Evolutionary conservation across 495 filamentous ascomycete genomes (phyloP).

Genomic region (Penicillium coffeae): DNA sequence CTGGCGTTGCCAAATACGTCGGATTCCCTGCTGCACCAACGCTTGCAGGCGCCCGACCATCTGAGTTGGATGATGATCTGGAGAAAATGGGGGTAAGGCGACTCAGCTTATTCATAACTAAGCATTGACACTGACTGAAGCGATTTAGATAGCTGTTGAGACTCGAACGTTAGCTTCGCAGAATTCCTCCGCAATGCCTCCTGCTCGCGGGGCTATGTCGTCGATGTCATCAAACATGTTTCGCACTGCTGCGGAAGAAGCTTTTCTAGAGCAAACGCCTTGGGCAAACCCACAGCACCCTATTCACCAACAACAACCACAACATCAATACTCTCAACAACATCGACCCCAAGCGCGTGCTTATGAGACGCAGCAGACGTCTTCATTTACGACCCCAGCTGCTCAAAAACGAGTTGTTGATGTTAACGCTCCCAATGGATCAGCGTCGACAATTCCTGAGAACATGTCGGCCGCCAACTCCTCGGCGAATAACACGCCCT

Average conservation of each 20-base stretch:
- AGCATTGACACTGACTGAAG: slow-evolving; percentile 6
- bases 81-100: slow-evolving; percentile 82
- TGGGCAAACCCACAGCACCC: slow-evolving; percentile 90
- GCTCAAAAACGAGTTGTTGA: slow-evolving; percentile 51
- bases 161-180: slow-evolving; percentile 23
- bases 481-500: slow-evolving; percentile 45
- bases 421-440: slow-evolving; percentile 50
- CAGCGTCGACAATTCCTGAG: slow-evolving; percentile 55
- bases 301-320: slow-evolving; percentile 53
- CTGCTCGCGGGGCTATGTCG: slow-evolving; percentile 33
- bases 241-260: slow-evolving; percentile 66
- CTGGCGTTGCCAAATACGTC: slow-evolving; percentile 87
- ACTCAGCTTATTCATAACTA: background rate
- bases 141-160: slow-evolving; percentile 37
- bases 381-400: slow-evolving; percentile 49
- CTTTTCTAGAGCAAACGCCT: slow-evolving; percentile 75
- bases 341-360: slow-evolving; percentile 32
- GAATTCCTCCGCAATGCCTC: slow-evolving; percentile 21
- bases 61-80: slow-evolving; percentile 80
- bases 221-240: slow-evolving; percentile 36
- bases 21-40: slow-evolving; percentile 94
- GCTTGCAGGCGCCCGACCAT: slow-evolving; percentile 63
- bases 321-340: slow-evolving; percentile 36
- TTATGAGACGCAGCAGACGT: slow-evolving; percentile 26
- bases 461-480: slow-evolving; percentile 44